Percentiles rank a stretch among this genome's conserved stretches.
Evolutionary conservation across 176 grass and related monocot genomes (phyloP).

Genomic region (Tuctoria greenei): DNA sequence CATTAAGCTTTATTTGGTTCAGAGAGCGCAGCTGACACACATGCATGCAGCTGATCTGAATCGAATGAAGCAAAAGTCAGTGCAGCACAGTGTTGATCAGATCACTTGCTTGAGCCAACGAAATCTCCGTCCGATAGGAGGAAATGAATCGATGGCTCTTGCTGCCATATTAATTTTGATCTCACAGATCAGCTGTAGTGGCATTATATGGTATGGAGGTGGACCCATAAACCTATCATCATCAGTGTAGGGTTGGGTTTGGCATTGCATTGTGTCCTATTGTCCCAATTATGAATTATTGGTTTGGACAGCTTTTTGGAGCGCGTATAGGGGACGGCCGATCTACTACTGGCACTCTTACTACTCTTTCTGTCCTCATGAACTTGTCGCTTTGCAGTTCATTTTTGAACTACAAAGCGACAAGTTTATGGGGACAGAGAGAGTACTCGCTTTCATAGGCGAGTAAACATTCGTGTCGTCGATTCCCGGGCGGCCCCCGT

Average conservation of each 20-base stretch:
- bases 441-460: slow-evolving; percentile 24
- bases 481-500: no score
- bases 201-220: not conserved
- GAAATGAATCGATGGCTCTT: not conserved
- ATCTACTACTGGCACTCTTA: slow-evolving; percentile 15
- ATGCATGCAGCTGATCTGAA: slow-evolving; percentile 27
- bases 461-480: no score
- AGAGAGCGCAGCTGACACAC: not conserved
- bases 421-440: no score
- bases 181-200: not conserved
- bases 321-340: slow-evolving; percentile 34
- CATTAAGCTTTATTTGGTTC: slow-evolving; percentile 7
- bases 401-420: no score
- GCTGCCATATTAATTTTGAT: not conserved
- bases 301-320: slow-evolving; percentile 34
- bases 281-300: slow-evolving; percentile 48
- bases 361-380: no score
- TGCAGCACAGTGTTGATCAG: not conserved
- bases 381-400: no score
- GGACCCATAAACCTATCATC: not conserved
- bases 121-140: not conserved
- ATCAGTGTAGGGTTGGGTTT: not conserved
- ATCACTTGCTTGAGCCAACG: slow-evolving; percentile 9
- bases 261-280: slow-evolving; percentile 11
- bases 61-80: slow-evolving; percentile 36